Evolutionary conservation across 2,329 filamentous ascomycete species (phyloP).

Genomic region (Ceratocystiopsis sp.): DNA sequence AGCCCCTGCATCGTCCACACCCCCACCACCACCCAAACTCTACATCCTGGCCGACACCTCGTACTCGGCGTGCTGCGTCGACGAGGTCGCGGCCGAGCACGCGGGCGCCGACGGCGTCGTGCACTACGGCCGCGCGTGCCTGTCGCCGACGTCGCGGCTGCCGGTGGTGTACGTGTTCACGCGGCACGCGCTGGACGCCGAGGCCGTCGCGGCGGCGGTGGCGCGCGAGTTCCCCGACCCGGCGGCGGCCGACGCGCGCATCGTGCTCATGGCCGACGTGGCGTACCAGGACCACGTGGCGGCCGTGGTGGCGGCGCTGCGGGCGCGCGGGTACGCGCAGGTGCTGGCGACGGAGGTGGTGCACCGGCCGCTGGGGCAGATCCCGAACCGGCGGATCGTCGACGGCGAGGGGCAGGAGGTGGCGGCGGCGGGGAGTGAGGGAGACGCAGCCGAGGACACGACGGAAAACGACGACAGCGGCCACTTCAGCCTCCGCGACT

Average conservation of each 20-base stretch:
- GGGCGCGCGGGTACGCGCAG: constrained; percentile 47
- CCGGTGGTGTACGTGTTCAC: constrained; percentile 90
- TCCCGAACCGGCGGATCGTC: constrained; percentile 65
- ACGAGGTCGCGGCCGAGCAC: constrained; percentile 92
- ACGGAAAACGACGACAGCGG: constrained; percentile 18
- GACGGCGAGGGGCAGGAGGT: neutral
- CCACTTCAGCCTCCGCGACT: constrained; percentile 36
- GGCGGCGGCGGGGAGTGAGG: constrained; percentile 9
- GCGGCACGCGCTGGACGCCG: constrained; percentile 46
- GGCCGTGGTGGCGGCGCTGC: constrained; percentile 36
- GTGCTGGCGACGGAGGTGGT: constrained; percentile 55
- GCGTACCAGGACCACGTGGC: constrained; percentile 65
- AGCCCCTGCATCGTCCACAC: too few species aligned
- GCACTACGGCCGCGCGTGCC: constrained; percentile 82
- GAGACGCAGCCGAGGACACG: neutral
- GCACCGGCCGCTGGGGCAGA: constrained; percentile 58
- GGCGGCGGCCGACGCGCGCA: constrained; percentile 34
- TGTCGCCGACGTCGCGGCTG: constrained; percentile 74
- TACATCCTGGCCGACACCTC: constrained; percentile 91
- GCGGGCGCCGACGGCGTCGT: constrained; percentile 79
- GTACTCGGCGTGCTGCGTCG: constrained; percentile 92
- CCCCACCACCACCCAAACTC: constrained; percentile 26
- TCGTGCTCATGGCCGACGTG: constrained; percentile 78
- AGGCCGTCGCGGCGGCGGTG: constrained; percentile 42
- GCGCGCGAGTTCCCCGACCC: constrained; percentile 49